phyloP scores from a whole-genome alignment of 2,329 filamentous ascomycete species.

The Claviceps humidiphila region DNA sequence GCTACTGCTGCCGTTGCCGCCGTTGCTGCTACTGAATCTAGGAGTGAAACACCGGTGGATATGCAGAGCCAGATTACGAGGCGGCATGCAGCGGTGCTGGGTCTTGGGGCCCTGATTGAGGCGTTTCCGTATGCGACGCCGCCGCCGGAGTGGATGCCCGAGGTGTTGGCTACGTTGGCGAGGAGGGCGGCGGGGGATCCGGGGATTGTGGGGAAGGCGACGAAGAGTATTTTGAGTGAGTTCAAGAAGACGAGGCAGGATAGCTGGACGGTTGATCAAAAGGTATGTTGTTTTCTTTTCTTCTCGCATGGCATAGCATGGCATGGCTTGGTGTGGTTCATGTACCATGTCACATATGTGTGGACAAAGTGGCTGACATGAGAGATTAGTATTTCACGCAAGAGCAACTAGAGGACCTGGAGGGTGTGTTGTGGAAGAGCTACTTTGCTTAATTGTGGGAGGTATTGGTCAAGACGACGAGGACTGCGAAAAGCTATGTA shows the following conservation, averaged over 20 bases:
- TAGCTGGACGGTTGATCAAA: slow-evolving; percentile 95
- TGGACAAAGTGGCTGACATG: neutral
- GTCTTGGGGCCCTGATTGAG: slow-evolving; percentile 79
- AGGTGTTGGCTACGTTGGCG: slow-evolving; percentile 75
- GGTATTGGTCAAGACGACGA: neutral
- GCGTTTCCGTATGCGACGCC: slow-evolving; percentile 94
- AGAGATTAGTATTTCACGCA: slow-evolving; percentile 58
- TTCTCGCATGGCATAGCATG: neutral
- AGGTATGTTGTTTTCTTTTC: slow-evolving; percentile 43
- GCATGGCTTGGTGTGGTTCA: neutral
- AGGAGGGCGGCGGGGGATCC: slow-evolving; percentile 76
- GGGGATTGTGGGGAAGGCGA: slow-evolving; percentile 87
- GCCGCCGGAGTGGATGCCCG: slow-evolving; percentile 86
- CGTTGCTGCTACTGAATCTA: slow-evolving; percentile 32
- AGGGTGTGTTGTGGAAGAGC: slow-evolving; percentile 98
- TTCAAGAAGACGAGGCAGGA: slow-evolving; percentile 99
- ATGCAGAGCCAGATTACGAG: slow-evolving; percentile 65
- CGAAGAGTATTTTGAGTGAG: slow-evolving; percentile 84
- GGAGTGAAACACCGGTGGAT: slow-evolving; percentile 57
- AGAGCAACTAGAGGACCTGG: slow-evolving; percentile 87
- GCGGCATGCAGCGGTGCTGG: slow-evolving; percentile 82
- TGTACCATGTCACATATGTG: neutral
- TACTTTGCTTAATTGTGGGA: slow-evolving; percentile 63
- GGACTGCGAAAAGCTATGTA: neutral
- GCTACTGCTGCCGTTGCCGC: too few relatives aligned